Base-by-base conservation (phyloP, 306 rosid species). In the Potentilla sterilis region DNA sequence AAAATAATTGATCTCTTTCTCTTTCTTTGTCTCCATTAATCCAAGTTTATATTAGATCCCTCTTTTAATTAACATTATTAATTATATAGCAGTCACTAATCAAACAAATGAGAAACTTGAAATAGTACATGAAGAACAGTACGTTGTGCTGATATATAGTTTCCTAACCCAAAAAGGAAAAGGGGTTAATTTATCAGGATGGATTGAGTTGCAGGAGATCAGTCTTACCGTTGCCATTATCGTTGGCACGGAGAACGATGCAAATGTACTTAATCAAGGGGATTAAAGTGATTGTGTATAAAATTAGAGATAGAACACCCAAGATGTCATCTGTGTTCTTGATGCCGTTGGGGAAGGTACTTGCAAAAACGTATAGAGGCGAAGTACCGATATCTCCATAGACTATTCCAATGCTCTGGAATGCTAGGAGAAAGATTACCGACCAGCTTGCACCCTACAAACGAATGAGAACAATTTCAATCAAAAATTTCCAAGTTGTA, bases 371-470 rank as follows among this genome's bases (percentile, higher is more conserved):
- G 10, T 89, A 91, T 2, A 89, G 64, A 12, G 95, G 97, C 5
- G 92, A 89, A 54, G 97, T 89, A 3, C 97, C 95, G 4, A 89
- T 82, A 77, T 89, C 97, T 11, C 97, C 97, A 21, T 89, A 89
- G 32, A 89, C 90, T 7, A 89, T 74, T 63, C 97, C 95, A 6
- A 92, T 43, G 80, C 93, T 92, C 75, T 91, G 95, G 63, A 91
- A 91, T 9, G 92, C 97, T 48, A 91, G 81, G 0, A 80, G 88
- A 82, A 91, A 1, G 13, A 85, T 77, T 70, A 84, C 79, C 15
- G 79, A 48, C 97, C 81, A 78, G 9, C 79, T 70, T 3, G 19
- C 78, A 22, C 79, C 82, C 92, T 88, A 15, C 16, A n/a, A 28
- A 28, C 7, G 1, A 28, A 57, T 1, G 64, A 3, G 24, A 28